Evolutionary conservation across 495 filamentous ascomycete genomes (phyloP).

Genomic region (Penicillium tannophilum): DNA sequence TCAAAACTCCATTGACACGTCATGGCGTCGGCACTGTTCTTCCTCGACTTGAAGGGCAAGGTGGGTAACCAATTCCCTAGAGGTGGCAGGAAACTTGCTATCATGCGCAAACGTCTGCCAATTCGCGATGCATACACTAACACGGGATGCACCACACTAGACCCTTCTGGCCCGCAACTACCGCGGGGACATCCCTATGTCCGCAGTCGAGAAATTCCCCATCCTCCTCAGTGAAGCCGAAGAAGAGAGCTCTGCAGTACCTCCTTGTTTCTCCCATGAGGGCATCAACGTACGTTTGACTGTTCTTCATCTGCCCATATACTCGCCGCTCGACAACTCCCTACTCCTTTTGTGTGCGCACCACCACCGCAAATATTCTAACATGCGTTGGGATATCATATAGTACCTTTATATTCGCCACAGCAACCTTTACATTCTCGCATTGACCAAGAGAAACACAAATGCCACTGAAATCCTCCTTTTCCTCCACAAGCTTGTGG

Average conservation of each 20-base stretch:
- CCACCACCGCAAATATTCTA: slow-evolving; percentile 14
- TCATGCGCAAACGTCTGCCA: not conserved
- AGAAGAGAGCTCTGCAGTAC: slow-evolving; percentile 97
- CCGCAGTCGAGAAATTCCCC: slow-evolving; percentile 97
- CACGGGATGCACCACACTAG: slow-evolving; percentile 43
- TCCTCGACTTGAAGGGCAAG: slow-evolving; percentile 99
- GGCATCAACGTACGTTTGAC: slow-evolving; percentile 82
- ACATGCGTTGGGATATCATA: slow-evolving; percentile 12
- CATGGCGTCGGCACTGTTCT: slow-evolving; percentile 99
- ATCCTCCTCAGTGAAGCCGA: slow-evolving; percentile 96
- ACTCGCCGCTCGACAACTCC: slow-evolving; percentile 10
- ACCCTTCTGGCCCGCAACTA: slow-evolving; percentile 99
- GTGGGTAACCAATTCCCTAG: slow-evolving; percentile 45
- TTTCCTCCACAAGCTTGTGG: slow-evolving; percentile 97
- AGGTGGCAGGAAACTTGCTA: not conserved
- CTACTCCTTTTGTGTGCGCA: slow-evolving; percentile 23
- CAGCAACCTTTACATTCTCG: slow-evolving; percentile 98
- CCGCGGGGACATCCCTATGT: slow-evolving; percentile 98
- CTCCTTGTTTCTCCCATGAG: slow-evolving; percentile 97
- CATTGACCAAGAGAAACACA: slow-evolving; percentile 96
- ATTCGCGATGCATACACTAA: not conserved
- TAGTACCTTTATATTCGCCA: slow-evolving; percentile 99
- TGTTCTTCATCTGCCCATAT: slow-evolving; percentile 3
- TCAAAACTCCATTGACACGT: slow-evolving; percentile 32
- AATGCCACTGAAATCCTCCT: slow-evolving; percentile 98